Evolutionary conservation across 2,329 filamentous ascomycete genomes (phyloP).

Genomic region (Elsinoe batatas): DNA sequence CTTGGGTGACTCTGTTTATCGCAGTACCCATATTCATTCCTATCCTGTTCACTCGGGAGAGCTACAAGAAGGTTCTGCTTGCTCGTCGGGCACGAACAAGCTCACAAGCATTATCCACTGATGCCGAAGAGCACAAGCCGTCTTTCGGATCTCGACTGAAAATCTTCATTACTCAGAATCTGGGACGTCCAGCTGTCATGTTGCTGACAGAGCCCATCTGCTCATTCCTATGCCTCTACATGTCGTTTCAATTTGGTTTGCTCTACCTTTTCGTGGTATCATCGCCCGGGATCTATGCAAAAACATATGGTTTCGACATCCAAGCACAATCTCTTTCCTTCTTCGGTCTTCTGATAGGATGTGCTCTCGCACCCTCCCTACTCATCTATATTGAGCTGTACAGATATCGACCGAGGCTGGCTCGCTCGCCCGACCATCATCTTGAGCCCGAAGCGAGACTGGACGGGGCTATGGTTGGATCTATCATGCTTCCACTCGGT

Average conservation of each 20-base stretch:
- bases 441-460: slow-evolving; percentile 41
- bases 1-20: slow-evolving; percentile 26
- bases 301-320: slow-evolving; percentile 2
- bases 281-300: slow-evolving; percentile 6
- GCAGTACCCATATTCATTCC: slow-evolving; percentile 24
- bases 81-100: slow-evolving; percentile 16
- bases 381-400: slow-evolving; percentile 39
- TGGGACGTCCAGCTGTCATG: slow-evolving; percentile 34
- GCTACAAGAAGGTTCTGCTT: slow-evolving; percentile 41
- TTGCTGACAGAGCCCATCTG: slow-evolving; percentile 41
- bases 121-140: slow-evolving; percentile 38
- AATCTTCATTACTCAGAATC: slow-evolving; percentile 43
- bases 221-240: slow-evolving; percentile 45
- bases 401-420: slow-evolving; percentile 41
- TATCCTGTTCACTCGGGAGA: slow-evolving; percentile 37
- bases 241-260: slow-evolving; percentile 26
- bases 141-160: slow-evolving; percentile 40
- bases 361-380: slow-evolving; percentile 32
- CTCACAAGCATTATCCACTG: slow-evolving; percentile 23
- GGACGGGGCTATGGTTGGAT: slow-evolving; percentile 41
- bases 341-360: slow-evolving; percentile 20
- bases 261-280: slow-evolving; percentile 12
- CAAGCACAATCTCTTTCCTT: slow-evolving; percentile 25
- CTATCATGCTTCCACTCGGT: slow-evolving; percentile 39
- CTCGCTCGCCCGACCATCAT: slow-evolving; percentile 31